Conservation (phyloP, 1,284 basidiomycete genomes). For the Xerocomus amazonicus region DNA sequence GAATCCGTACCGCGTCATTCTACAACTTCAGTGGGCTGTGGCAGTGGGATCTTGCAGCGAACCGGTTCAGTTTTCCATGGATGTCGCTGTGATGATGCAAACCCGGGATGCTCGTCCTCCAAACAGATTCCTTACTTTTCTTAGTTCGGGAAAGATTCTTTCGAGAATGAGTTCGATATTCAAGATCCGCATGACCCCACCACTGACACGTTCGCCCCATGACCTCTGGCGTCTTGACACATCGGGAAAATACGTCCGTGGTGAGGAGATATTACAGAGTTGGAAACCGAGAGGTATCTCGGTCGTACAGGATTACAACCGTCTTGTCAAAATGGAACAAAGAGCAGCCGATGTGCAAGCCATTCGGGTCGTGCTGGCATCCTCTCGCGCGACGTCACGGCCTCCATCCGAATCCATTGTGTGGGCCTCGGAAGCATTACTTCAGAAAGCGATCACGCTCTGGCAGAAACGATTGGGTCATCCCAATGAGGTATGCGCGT, state of each 20-base stretch:
- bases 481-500: conserved; percentile 58
- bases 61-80: conserved; percentile 83
- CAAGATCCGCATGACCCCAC: conserved; percentile 76
- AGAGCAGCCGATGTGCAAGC: conserved; percentile 87
- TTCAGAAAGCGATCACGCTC: conserved; percentile 63
- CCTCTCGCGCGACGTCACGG: conserved; percentile 43
- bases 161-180: conserved; percentile 81
- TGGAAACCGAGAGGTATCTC: conserved; percentile 90
- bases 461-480: conserved; percentile 85
- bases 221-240: conserved; percentile 97
- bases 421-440: conserved; percentile 60
- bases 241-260: conserved; percentile 87
- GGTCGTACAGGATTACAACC: conserved; percentile 81
- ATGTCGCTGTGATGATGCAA: conserved; percentile 84
- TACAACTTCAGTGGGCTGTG: conserved; percentile 76
- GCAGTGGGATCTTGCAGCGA: conserved; percentile 82
- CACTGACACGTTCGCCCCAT: conserved; percentile 79
- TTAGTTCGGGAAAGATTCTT: conserved; percentile 72
- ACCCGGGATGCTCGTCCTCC: conserved; percentile 84
- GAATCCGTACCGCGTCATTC: conserved; percentile 72
- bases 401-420: conserved; percentile 51
- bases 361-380: conserved; percentile 71
- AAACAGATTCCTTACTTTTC: conserved; percentile 69
- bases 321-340: conserved; percentile 65
- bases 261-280: conserved; percentile 77